Evolutionary conservation across 352 stramenopile species (phyloP).

Genomic region (Pythium oligandrum): DNA sequence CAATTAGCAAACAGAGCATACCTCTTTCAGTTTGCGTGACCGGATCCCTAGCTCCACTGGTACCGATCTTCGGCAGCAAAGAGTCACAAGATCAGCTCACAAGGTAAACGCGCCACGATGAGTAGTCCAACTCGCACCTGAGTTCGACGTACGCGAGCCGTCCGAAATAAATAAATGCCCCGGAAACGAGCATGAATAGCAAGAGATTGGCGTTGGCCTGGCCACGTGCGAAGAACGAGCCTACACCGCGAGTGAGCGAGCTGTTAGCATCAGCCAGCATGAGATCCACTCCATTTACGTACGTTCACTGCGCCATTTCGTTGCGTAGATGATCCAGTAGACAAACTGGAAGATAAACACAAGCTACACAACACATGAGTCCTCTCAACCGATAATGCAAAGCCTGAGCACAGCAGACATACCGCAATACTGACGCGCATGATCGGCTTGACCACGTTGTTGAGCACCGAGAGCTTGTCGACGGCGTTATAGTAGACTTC

Average conservation of each 20-base stretch:
- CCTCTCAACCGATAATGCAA: background rate
- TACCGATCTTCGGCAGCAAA: constrained; percentile 39
- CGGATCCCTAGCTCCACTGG: constrained; percentile 78
- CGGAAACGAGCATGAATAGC: constrained; percentile 73
- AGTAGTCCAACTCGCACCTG: constrained; percentile 23
- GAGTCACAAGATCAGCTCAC: background rate
- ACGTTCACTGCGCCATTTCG: constrained; percentile 67
- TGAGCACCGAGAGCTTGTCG: constrained; percentile 59
- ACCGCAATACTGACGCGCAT: constrained; percentile 63
- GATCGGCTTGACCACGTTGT: constrained; percentile 61
- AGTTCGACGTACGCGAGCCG: constrained; percentile 80
- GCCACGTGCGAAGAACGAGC: constrained; percentile 72
- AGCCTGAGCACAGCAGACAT: constrained; percentile 7
- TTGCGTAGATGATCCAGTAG: constrained; percentile 80
- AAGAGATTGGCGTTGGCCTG: constrained; percentile 81
- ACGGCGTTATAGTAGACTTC: constrained; percentile 89
- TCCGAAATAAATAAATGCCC: constrained; percentile 71
- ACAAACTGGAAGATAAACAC: constrained; percentile 56
- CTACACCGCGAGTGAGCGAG: constrained; percentile 19
- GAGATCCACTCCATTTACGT: constrained; percentile 22
- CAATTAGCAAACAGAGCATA: constrained; percentile 9
- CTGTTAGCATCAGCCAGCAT: background rate
- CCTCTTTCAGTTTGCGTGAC: constrained; percentile 80
- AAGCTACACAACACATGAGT: constrained; percentile 29
- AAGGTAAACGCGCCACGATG: background rate